Base-by-base conservation (phyloP, 208 protist species). In the Trypanosoma melophagium region DNA sequence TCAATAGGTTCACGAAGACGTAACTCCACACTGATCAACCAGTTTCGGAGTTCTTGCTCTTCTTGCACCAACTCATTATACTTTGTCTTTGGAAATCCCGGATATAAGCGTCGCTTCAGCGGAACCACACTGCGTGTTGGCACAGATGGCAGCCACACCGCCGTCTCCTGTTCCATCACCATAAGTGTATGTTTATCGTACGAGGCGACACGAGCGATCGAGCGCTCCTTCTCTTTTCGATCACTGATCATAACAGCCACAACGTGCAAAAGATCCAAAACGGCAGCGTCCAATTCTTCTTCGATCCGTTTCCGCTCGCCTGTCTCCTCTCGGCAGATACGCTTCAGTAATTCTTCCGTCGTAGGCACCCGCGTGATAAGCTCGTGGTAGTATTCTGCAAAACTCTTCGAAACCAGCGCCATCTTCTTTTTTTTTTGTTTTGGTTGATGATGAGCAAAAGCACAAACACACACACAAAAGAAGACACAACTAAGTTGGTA, bases 41-140 rank as follows among this genome's bases (percentile, higher is more conserved):
- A 93, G 54, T 74, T 58, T 17, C 87, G 87, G n/a, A 93, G 60
- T 76, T 89, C 82, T 12, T 76, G 74, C 66, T 93, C 87, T 59
- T 93, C 82, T 16, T 83, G 54, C 13, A 61, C 73, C n/a, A 93
- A 54, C 45, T 65, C 55, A 3, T 59, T 51, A 35, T 83, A 85
- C 42, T 86, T 81, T 8, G 74, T 62, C 54, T 77, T 61, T 4
- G 87, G 84, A 50, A 87, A 90, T 24, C 73, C 84, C 45, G 60
- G 77, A 17, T 74, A 53, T 2, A 71, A 38, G 19, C 59, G 67
- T 31, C 76, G 74, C 16, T 59, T 64, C 19, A 61, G 74, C 13
- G 78, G 64, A 16, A 67, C 10, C 9, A 88, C 77, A 19, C 21
- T 51, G 14, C 60, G 57, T 10, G 81, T 72, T 44, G 71, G 70